phyloP scores from a whole-genome alignment of 805 yeast genomes.

The Starmera dryadoides region DNA sequence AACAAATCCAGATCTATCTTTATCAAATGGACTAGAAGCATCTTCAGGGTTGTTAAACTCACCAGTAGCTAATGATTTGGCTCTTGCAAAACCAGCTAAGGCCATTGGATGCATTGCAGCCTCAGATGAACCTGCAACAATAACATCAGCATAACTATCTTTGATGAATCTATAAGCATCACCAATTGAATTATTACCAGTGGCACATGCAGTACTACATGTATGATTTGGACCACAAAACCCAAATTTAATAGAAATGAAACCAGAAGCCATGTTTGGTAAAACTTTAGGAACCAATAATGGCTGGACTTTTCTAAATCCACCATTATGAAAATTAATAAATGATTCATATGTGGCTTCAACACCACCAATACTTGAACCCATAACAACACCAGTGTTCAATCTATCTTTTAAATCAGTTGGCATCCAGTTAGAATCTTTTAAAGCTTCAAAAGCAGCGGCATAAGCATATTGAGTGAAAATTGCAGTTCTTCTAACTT shows the following conservation, averaged over 20 bases:
- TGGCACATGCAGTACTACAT: constrained; percentile 93
- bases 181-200: constrained; percentile 90
- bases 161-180: constrained; percentile 81
- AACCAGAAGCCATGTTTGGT: constrained; percentile 92
- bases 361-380: constrained; percentile 89
- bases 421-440: constrained; percentile 54
- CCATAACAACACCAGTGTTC: constrained; percentile 72
- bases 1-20: constrained; percentile 75
- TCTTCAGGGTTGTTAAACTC: constrained; percentile 52
- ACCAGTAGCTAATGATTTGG: constrained; percentile 66
- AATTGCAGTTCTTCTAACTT: constrained; percentile 51
- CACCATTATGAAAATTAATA: constrained; percentile 37
- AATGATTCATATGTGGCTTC: constrained; percentile 64
- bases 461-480: constrained; percentile 75
- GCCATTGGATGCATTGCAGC: constrained; percentile 81
- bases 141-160: constrained; percentile 75
- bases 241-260: constrained; percentile 71
- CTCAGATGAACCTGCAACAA: constrained; percentile 94
- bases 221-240: constrained; percentile 83
- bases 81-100: constrained; percentile 85
- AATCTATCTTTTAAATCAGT: constrained; percentile 23
- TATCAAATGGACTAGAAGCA: constrained; percentile 88
- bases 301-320: constrained; percentile 74
- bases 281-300: constrained; percentile 77
- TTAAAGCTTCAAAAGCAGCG: constrained; percentile 72